phyloP scores from a whole-genome alignment of 2,329 filamentous ascomycete species.

The Epichloe festucae region DNA sequence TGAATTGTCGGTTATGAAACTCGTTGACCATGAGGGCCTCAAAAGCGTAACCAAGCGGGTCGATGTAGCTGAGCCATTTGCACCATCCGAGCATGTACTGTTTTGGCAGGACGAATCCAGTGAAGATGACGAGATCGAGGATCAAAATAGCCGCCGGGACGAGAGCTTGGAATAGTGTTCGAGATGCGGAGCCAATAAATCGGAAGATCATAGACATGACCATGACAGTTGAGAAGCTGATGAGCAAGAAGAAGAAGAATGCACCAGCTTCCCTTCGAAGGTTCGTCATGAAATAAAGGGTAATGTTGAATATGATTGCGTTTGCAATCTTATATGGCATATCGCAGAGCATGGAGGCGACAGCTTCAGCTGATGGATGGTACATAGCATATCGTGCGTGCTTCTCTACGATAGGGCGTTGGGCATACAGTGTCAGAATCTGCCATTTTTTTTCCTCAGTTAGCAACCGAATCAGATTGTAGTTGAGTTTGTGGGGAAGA shows the following conservation, averaged over 20 bases:
- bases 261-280: constrained; percentile 58
- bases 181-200: constrained; percentile 62
- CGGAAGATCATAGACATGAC: constrained; percentile 82
- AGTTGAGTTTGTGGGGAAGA: neutral
- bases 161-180: constrained; percentile 53
- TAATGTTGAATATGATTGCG: constrained; percentile 61
- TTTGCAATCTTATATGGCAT: constrained; percentile 69
- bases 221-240: constrained; percentile 60
- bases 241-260: constrained; percentile 78
- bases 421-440: constrained; percentile 75
- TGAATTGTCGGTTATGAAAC: constrained; percentile 53
- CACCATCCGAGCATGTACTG: constrained; percentile 69
- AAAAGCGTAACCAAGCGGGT: constrained; percentile 70
- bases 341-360: constrained; percentile 75
- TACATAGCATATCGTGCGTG: constrained; percentile 78
- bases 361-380: constrained; percentile 79
- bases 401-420: constrained; percentile 87
- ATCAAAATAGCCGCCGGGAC: constrained; percentile 49
- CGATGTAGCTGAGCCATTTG: constrained; percentile 70
- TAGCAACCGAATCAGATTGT: neutral
- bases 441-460: constrained; percentile 14
- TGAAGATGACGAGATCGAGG: constrained; percentile 54
- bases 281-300: constrained; percentile 79
- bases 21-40: constrained; percentile 76
- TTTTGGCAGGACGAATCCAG: constrained; percentile 54